Conservation (phyloP, 129 eudicot species). For the Flaveria robusta region DNA sequence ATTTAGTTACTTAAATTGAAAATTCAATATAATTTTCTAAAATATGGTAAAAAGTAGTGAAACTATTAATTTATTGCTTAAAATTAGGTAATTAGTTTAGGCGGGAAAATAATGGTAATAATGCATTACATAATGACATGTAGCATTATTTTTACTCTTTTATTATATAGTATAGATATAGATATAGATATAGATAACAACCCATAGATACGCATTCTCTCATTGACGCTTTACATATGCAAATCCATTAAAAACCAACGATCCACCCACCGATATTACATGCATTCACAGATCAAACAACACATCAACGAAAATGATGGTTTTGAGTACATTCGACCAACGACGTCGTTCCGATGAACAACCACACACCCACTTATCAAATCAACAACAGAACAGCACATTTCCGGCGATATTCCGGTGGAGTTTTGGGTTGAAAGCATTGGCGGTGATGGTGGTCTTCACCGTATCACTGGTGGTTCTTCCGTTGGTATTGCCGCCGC, state of each 20-base stretch:
- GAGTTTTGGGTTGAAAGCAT: constrained; percentile 30
- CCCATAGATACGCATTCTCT: neutral
- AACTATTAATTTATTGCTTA: too few species aligned
- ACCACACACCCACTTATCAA: neutral
- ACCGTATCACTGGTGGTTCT: constrained; percentile 26
- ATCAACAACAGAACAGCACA: constrained; percentile 1
- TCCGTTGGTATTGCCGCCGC: constrained; percentile 38
- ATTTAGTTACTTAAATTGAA: too few species aligned
- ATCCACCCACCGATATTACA: constrained; percentile 5
- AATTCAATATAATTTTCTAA: too few species aligned
- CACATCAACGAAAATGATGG: constrained; percentile 33
- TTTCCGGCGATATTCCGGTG: constrained; percentile 24
- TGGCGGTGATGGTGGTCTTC: constrained; percentile 29
- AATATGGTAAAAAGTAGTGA: too few species aligned
- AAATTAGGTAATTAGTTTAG: too few species aligned
- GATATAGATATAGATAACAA: too few species aligned
- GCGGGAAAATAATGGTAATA: too few species aligned
- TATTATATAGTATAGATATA: too few species aligned
- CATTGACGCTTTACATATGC: neutral
- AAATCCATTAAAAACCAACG: constrained; percentile 2
- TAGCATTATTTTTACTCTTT: too few species aligned
- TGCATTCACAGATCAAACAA: constrained; percentile 14
- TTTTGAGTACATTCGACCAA: constrained; percentile 22
- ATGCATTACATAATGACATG: too few species aligned
- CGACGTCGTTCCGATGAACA: constrained; percentile 14